Evolutionary conservation across 306 rosid genomes (phyloP), one percentile per base, ranked within the genome.

Genomic region (Prunus fruticosa): DNA sequence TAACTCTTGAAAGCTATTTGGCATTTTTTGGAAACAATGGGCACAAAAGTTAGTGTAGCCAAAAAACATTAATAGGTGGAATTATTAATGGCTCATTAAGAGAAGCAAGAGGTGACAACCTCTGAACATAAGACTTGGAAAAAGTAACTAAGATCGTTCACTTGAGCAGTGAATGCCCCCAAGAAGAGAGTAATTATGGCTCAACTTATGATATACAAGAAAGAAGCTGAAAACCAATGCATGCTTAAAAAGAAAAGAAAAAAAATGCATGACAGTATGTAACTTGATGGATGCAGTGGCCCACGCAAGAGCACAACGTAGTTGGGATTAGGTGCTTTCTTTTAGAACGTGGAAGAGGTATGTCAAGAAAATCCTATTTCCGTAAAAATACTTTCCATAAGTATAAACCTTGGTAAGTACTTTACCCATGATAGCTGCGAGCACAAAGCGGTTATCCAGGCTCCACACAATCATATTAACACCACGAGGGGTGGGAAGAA

Each of bases 391-490:
- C 11, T 27, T 45, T 22, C 14, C 4, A 43, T 0, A 41, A 54
- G 23, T 56, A 28, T 27, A 58, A 56, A 58, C 38, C 63, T 32
- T 49, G 54, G 53, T 38, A 53, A 47, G 32, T 75, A 80, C 68
- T 74, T 61, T 87, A 93, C 98, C 98, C 98, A 93, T 93, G 69
- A 93, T 89, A 86, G 98, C 98, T 78, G 98, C 98, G 67, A 93
- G 93, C 47, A 93, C 98, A 82, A 93, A 90, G 77, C 96, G 98
- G 73, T 93, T 93, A 82, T 93, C 98, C 76, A 89, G 87, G 87
- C 98, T 93, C 98, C 98, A 93, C 57, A 93, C 81, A 78, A 93
- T 90, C 98, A 93, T 93, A 81, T 93, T 93, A 67, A 93, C 98
- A 23, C 98, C 98, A 23, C 98, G 96, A 47, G 98, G 98, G 63